Percentiles rank a stretch among this genome's conserved stretches.
These are phyloP conservation scores for Symbiodinium pilosum DNA, from an alignment of 73 alveolate species.

Conservation along the genomic window DNA sequence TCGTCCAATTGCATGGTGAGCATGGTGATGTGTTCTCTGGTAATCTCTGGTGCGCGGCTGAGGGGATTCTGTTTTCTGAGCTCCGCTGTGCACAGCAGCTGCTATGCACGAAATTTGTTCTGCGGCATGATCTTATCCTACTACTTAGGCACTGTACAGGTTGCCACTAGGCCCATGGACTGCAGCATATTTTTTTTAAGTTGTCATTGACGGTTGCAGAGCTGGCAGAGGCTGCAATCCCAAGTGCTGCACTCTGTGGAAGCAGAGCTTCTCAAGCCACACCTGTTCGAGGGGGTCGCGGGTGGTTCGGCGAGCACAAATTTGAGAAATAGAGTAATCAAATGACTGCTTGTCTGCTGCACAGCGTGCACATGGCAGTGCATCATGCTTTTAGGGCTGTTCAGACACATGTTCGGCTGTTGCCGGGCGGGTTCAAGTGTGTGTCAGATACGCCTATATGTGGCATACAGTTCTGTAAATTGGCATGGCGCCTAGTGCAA, in stretches of 20 bases:
- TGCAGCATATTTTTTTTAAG: neutral
- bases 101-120: neutral
- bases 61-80: neutral
- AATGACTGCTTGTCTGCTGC: too few species aligned
- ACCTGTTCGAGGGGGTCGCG: conserved; percentile 15
- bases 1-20: too few species aligned
- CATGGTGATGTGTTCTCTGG: too few species aligned
- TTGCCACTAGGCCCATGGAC: too few species aligned
- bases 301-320: neutral
- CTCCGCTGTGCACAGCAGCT: neutral
- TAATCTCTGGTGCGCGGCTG: neutral
- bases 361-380: too few species aligned
- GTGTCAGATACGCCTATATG: too few species aligned
- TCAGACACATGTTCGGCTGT: too few species aligned
- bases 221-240: neutral
- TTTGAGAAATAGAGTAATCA: too few species aligned
- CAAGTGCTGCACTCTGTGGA: neutral
- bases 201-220: neutral
- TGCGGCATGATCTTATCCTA: neutral
- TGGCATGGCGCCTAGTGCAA: too few species aligned
- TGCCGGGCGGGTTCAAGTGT: too few species aligned
- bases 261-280: neutral
- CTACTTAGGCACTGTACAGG: neutral
- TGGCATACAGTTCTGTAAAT: too few species aligned
- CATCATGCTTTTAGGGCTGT: too few species aligned